Evolutionary conservation across 2,329 filamentous ascomycete species (phyloP), one percentile per base, ranked within the genome.

Genomic region (Fusarium mundagurra): DNA sequence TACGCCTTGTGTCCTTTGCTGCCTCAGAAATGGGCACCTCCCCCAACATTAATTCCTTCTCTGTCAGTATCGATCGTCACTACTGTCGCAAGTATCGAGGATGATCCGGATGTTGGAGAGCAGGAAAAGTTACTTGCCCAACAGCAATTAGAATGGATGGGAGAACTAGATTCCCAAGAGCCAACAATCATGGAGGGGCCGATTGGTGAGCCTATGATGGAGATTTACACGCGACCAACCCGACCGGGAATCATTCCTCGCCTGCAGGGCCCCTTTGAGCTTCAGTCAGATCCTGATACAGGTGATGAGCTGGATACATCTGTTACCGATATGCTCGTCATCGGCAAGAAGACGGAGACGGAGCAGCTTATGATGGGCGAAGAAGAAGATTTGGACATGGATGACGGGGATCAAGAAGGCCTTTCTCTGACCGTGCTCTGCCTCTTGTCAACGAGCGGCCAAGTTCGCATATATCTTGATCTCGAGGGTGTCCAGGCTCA

Each of bases 1-100:
- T 99, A 99, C 80, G 95, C 96, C 4, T 86, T 99, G 14, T 98
- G 95, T 80, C 96, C 96, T 4, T 87, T 99, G 45, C 86, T 99
- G 38, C 96, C 96, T 2, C 91, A 91, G 59, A 94, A 92, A 77
- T 98, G 96, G 95, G 91, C 93, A 31, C 91, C 93, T 31, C 91
- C 92, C 20, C 88, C 92, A 4, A 92, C 93, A 1, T 86, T 96
- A 38, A 90, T 98, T 20, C 93, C 95, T 6, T 95, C 94, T 1
- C 87, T 98, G 29, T 94, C 94, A 2, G 92, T 96, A 2, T 93
- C 93, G 14, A 93, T 97, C 65, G 91, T 97, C 33, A 91, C 93
- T 44, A 94, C 94, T 73, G 84, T 92, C 18, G 90, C 88, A 5
- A 87, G 88, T 8, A 85, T 89, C 45, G 90, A 92, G 73, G 90